phyloP scores from a whole-genome alignment of 225 moss, liverwort and hornwort genomes.

The Neckera pumila region DNA sequence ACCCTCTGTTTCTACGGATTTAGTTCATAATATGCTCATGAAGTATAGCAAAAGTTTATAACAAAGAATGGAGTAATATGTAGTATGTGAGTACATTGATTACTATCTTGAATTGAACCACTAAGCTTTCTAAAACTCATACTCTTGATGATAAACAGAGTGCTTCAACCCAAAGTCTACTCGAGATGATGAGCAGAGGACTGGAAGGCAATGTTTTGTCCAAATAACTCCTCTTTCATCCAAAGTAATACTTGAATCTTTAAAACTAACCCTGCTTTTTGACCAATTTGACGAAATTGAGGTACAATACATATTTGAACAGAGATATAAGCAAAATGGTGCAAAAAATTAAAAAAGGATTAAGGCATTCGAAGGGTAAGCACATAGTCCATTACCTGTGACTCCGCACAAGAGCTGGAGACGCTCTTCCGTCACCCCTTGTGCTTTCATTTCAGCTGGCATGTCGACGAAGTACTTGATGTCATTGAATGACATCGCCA shows the following conservation, averaged over 20 bases:
- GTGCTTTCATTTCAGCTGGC: constrained; percentile 65
- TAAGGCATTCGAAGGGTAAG: neutral
- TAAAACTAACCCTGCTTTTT: too few species aligned
- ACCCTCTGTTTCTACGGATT: too few species aligned
- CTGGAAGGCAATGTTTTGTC: neutral
- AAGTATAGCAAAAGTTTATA: neutral
- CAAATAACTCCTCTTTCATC: neutral
- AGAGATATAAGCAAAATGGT: too few species aligned
- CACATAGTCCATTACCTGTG: neutral
- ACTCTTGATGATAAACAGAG: too few species aligned
- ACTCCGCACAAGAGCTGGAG: constrained; percentile 42
- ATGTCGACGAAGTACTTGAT: constrained; percentile 70
- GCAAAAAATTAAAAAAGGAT: too few species aligned
- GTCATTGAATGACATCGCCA: constrained; percentile 60
- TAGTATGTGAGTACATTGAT: too few species aligned
- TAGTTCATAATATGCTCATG: neutral
- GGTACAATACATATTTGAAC: neutral
- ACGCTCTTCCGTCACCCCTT: constrained; percentile 55
- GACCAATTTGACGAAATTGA: too few species aligned
- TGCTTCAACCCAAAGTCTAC: neutral
- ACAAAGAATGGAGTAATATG: neutral
- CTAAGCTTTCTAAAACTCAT: neutral
- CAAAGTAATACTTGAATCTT: too few species aligned
- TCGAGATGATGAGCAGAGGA: neutral
- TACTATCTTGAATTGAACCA: neutral